Evolutionary conservation across 2,329 filamentous ascomycete genomes (phyloP), one percentile per base, ranked within the genome.

Genomic region (Colletotrichum sp.): DNA sequence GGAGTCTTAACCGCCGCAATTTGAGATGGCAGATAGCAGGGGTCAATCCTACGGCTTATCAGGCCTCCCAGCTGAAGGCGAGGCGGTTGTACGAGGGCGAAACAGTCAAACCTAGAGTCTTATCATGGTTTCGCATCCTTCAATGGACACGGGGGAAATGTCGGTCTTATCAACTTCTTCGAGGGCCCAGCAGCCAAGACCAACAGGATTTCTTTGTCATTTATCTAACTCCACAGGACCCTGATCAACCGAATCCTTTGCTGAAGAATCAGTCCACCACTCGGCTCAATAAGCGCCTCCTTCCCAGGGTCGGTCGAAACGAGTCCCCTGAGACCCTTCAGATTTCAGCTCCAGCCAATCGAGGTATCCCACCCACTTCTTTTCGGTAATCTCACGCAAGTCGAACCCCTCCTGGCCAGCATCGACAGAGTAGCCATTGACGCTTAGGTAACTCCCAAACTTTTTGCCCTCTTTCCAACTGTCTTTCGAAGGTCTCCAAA

Each of bases 391-490:
- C 69, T 84, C 82, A 13, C 82, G 80, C 76, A 85, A 73, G 74
- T 86, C 83, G 55, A 85, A 80, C 1, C 82, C 84, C 4, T 85
- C 80, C 74, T 86, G 85, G 1, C 80, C 80, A 6, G 79, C 78
- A 55, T 87, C 85, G 18, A 86, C 75, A 7, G 84, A 81, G 24
- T 80, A 76, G 4, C 81, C 85, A 78, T 86, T 86, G 5, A 87
- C 78, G 61, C 81, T 85, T 58, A 86, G 73, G 78, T 86, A 86
- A 7, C 78, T 74, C 8, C 78, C 73, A 24, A 64, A 73, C 28
- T 14, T 61, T 24, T 65, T 75, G 12, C 77, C 78, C 65, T 82
- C 81, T 2, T 69, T 58, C 81, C 80, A 83, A 1, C 78, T 78
- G 16, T 80, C 79, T 34, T 73, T 78, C 69, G 79, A 83, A 5